Evolutionary conservation across 2,329 filamentous ascomycete genomes (phyloP).

Genomic region (Chrysosphaeria jannelii): DNA sequence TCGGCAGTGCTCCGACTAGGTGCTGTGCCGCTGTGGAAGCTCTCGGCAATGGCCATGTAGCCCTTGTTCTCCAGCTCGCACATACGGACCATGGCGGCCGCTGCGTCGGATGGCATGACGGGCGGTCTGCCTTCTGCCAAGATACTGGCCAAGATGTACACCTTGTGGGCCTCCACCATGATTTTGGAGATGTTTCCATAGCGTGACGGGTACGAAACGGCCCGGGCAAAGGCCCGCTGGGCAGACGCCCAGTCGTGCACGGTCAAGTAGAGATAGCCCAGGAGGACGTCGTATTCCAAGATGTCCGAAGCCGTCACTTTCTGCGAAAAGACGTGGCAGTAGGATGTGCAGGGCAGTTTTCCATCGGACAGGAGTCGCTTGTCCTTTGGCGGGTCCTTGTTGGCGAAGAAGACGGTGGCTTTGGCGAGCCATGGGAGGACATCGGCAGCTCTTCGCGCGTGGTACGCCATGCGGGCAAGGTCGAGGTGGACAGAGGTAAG

Average conservation of each 20-base stretch:
- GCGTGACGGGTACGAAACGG: slow-evolving; percentile 33
- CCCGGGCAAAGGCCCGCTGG: slow-evolving; percentile 27
- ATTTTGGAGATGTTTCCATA: slow-evolving; percentile 37
- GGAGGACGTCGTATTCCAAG: slow-evolving; percentile 38
- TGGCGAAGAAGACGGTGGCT: slow-evolving; percentile 28
- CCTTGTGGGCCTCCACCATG: slow-evolving; percentile 76
- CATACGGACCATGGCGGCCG: neutral
- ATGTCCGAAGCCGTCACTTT: slow-evolving; percentile 14
- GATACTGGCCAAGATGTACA: slow-evolving; percentile 55
- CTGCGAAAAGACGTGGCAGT: slow-evolving; percentile 11
- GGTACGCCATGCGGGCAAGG: slow-evolving; percentile 15
- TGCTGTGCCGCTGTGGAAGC: neutral
- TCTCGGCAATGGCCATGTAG: slow-evolving; percentile 13
- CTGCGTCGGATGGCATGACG: slow-evolving; percentile 21
- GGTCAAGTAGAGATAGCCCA: slow-evolving; percentile 33
- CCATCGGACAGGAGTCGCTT: too few species aligned
- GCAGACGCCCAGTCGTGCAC: slow-evolving; percentile 31
- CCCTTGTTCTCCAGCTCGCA: neutral
- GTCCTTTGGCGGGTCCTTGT: too few species aligned
- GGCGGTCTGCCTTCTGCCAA: slow-evolving; percentile 28
- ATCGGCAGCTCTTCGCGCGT: slow-evolving; percentile 18
- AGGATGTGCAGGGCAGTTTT: too few species aligned
- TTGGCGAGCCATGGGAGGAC: slow-evolving; percentile 31
- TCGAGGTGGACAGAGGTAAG: slow-evolving; percentile 6
- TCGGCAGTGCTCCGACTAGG: too few species aligned